Evolutionary conservation across 2,329 filamentous ascomycete species (phyloP), one percentile per base, ranked within the genome.

Genomic region (Xylaria hypoxylon): DNA sequence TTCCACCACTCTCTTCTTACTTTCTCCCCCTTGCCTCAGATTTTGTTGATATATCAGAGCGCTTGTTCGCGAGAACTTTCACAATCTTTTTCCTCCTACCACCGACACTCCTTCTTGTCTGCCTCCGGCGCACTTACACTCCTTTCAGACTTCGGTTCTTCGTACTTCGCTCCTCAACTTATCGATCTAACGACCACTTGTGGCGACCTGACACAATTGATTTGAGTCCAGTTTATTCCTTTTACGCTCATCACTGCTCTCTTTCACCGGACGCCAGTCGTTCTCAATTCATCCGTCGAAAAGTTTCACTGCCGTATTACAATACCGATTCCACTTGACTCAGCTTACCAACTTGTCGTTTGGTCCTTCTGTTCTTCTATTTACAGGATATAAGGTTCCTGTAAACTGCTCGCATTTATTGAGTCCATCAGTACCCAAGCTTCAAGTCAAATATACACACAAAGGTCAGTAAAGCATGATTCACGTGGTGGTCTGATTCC

Each of bases 241-340:
- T 64, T 57, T 65, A 67, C 70, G 44, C 64, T 65, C 62, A 57
- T 33, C 63, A 44, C 60, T 72, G 70, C 70, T 74, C 68, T 50
- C 58, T 71, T 69, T 67, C 65, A 61, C 59, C 59, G 72, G 74
- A 75, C 75, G 75, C 75, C 71, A 76, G 75, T 64, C 75, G 75
- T 73, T 74, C 73, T 60, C 38, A 55, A 56, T 64, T 64, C 60
- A 68, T 66, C 71, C 31, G 55, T 70, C 47, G 52, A 73, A 64
- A 69, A 70, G 62, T 66, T 61, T 70, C 70, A 65, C 59, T 69
- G 48, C 66, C 71, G 70, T 73, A 62, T 52, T 59, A 75, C 72
- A 66, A 73, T 62, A 68, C 70, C 51, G 19, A n/a, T 57, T 69
- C 63, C 56, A 71, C 35, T 62, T 60, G 53, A 59, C n/a, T 63